These are phyloP conservation scores for Stevia rebaudiana DNA, from an alignment of 140 eudicot genomes.

Conservation along the genomic window DNA sequence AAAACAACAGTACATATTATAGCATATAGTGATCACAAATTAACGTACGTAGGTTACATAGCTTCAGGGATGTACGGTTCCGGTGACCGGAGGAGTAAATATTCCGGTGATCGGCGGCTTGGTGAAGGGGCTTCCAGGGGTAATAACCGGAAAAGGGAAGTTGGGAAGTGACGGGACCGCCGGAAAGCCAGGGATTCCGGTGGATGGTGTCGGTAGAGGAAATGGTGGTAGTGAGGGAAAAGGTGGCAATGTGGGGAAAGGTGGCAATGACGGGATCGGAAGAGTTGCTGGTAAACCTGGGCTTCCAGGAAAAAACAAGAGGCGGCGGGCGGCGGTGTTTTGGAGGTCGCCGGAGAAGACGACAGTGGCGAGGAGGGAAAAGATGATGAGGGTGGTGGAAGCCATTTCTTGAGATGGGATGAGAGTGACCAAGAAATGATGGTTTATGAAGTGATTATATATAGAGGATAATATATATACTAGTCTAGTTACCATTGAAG, in stretches of 20 bases:
- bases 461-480: neutral
- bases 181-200: no score
- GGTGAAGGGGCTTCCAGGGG: neutral
- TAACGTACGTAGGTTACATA: neutral
- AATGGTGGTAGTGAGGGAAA: slow-evolving; percentile 2
- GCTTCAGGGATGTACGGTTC: slow-evolving; percentile 14
- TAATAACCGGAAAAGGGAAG: slow-evolving; percentile 8
- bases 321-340: slow-evolving; percentile 7
- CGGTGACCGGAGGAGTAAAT: slow-evolving; percentile 13
- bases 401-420: slow-evolving; percentile 13
- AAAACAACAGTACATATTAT: neutral
- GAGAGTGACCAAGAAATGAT: neutral
- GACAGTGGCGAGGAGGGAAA: neutral
- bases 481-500: no score
- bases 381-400: slow-evolving; percentile 17
- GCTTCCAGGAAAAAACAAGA: neutral
- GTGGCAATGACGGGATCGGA: slow-evolving; percentile 2
- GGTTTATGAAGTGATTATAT: neutral
- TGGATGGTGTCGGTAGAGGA: slow-evolving; percentile 13
- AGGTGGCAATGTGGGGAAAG: neutral
- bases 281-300: neutral
- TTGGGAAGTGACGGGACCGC: slow-evolving; percentile 5
- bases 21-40: neutral
- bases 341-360: neutral
- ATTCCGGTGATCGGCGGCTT: slow-evolving; percentile 6